A percentile compares a stretch with the other conserved stretches of the same genome.
Evolutionary conservation across 1,284 basidiomycete genomes (phyloP).

Genomic region (Afroboletus lepidellus): DNA sequence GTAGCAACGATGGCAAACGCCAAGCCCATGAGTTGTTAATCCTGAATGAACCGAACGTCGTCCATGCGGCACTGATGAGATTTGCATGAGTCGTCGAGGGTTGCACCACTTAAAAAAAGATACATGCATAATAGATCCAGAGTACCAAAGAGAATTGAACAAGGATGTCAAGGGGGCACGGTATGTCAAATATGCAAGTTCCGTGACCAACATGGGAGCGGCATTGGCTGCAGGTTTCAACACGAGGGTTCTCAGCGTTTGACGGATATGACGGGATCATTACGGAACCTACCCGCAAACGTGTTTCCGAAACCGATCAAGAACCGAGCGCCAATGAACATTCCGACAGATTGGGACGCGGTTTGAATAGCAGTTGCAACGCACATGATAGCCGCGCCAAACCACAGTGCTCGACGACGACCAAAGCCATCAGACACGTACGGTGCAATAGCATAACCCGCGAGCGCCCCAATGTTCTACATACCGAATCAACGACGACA

Average conservation of each 20-base stretch:
- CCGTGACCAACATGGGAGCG: slow-evolving; percentile 73
- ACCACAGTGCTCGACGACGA: slow-evolving; percentile 59
- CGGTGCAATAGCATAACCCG: slow-evolving; percentile 67
- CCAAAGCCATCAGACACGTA: slow-evolving; percentile 69
- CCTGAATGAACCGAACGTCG: slow-evolving; percentile 70
- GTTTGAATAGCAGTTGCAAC: slow-evolving; percentile 68
- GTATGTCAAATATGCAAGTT: slow-evolving; percentile 74
- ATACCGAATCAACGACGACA: neutral
- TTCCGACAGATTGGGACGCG: slow-evolving; percentile 67
- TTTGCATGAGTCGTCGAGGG: neutral
- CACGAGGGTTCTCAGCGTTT: neutral
- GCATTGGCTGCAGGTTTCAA: slow-evolving; percentile 46
- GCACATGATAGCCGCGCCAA: slow-evolving; percentile 65
- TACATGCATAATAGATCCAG: slow-evolving; percentile 66
- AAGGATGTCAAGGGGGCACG: slow-evolving; percentile 69
- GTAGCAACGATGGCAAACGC: slow-evolving; percentile 70
- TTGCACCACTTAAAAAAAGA: neutral
- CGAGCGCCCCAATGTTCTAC: slow-evolving; percentile 65
- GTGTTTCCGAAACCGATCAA: slow-evolving; percentile 79
- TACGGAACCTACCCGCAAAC: slow-evolving; percentile 50
- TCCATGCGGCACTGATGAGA: slow-evolving; percentile 62
- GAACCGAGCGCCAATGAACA: slow-evolving; percentile 82
- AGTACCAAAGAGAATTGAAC: slow-evolving; percentile 82
- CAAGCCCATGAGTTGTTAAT: slow-evolving; percentile 68
- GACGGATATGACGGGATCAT: neutral